These are phyloP conservation scores for Dendrothele bispora DNA, from an alignment of 768 basidiomycete genomes.

Conservation along the genomic window DNA sequence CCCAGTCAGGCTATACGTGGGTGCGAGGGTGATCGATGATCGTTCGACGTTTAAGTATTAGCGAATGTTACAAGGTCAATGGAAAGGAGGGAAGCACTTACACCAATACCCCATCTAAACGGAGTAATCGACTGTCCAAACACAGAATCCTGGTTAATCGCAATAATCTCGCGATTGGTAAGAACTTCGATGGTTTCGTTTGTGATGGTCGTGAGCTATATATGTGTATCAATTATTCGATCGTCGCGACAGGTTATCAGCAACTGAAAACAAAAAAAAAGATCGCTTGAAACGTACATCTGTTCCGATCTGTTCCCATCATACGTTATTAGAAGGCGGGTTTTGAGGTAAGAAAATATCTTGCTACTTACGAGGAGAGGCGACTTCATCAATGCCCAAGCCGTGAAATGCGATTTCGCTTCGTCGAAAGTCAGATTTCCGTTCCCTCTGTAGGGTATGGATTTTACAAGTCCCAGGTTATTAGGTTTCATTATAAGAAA, in stretches of 20 bases:
- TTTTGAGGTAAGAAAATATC: not conserved
- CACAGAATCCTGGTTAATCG: conserved; percentile 68
- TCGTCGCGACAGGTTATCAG: not conserved
- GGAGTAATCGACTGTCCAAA: conserved; percentile 62
- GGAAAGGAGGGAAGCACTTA: conserved; percentile 24
- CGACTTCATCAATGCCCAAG: conserved; percentile 70
- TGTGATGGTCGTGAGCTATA: conserved; percentile 50
- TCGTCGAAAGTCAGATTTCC: conserved; percentile 62
- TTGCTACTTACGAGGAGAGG: conserved; percentile 46
- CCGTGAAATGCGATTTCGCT: conserved; percentile 68
- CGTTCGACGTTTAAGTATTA: not conserved
- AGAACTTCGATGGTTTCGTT: conserved; percentile 54
- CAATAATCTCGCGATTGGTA: conserved; percentile 62
- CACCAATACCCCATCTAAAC: conserved; percentile 69
- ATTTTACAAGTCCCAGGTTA: too few relatives aligned
- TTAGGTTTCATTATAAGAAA: not conserved
- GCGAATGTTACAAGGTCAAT: conserved; percentile 3
- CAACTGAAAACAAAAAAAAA: not conserved
- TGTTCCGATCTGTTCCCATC: conserved; percentile 56
- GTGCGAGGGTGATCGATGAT: not conserved
- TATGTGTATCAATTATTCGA: not conserved
- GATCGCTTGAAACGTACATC: conserved; percentile 36
- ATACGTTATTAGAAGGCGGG: not conserved
- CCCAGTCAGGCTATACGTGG: conserved; percentile 33
- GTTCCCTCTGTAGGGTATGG: conserved; percentile 53